phyloP scores from a whole-genome alignment of 1,284 basidiomycete genomes.

The Tilletia setariae region DNA sequence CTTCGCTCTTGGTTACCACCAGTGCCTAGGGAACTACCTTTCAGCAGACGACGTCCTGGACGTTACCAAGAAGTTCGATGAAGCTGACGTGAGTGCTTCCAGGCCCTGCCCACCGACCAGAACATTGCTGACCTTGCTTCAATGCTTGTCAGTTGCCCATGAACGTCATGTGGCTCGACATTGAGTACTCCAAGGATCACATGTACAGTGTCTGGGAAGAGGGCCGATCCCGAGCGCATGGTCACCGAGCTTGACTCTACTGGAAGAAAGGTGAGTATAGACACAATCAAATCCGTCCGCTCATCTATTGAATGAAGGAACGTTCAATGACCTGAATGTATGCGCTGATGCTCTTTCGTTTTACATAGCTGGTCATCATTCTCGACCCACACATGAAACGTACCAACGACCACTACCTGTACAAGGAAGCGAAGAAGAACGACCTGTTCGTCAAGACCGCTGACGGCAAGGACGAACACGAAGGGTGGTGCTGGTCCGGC shows the following conservation, averaged over 20 bases:
- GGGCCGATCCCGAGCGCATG: constrained; percentile 89
- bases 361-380: constrained; percentile 91
- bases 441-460: constrained; percentile 77
- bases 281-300: no score
- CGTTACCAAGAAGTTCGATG: no score
- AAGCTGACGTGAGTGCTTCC: no score
- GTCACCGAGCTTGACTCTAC: constrained; percentile 77
- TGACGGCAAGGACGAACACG: constrained; percentile 75
- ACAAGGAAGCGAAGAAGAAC: constrained; percentile 76
- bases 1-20: no score
- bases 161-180: no score
- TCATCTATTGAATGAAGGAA: not conserved
- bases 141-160: constrained; percentile 93
- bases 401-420: no score
- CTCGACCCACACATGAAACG: no score
- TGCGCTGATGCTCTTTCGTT: not conserved
- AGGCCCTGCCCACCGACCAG: constrained; percentile 83
- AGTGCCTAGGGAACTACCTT: no score
- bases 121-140: no score
- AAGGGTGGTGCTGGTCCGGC: constrained; percentile 99
- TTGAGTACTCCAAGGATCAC: no score
- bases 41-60: no score
- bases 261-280: no score
- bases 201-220: constrained; percentile 97
- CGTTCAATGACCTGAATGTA: not conserved